A percentile compares a stretch with the other conserved stretches of the same genome.
These are phyloP conservation scores for Trichoderma atroviride DNA, from an alignment of 2,329 filamentous ascomycete genomes.

Conservation along the genomic window DNA sequence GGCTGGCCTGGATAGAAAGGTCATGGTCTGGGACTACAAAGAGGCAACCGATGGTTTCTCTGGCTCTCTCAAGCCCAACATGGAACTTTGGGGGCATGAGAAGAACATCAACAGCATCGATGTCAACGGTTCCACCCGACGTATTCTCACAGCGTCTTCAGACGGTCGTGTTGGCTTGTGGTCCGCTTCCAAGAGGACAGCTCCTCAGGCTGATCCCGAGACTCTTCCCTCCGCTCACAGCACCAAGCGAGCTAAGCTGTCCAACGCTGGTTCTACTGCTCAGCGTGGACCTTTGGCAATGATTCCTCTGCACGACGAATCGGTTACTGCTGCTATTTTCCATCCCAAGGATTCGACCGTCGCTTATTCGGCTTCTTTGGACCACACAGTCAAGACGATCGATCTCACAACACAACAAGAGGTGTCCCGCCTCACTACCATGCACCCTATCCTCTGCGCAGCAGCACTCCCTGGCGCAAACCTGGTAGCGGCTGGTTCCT, in stretches of 20 bases:
- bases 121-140: slow-evolving; percentile 71
- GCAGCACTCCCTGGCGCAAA: slow-evolving; percentile 69
- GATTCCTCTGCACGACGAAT: slow-evolving; percentile 69
- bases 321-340: slow-evolving; percentile 81
- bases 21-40: slow-evolving; percentile 87
- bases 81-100: slow-evolving; percentile 84
- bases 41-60: slow-evolving; percentile 65
- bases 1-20: slow-evolving; percentile 78
- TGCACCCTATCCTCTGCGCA: slow-evolving; percentile 80
- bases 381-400: slow-evolving; percentile 88
- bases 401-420: slow-evolving; percentile 80
- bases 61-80: slow-evolving; percentile 66
- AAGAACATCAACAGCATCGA: slow-evolving; percentile 74
- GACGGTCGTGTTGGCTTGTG: slow-evolving; percentile 88
- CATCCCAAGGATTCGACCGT: slow-evolving; percentile 83
- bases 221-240: slow-evolving; percentile 68
- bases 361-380: slow-evolving; percentile 87
- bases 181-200: slow-evolving; percentile 76
- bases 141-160: slow-evolving; percentile 81
- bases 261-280: slow-evolving; percentile 49
- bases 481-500: slow-evolving; percentile 73
- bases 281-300: slow-evolving; percentile 80
- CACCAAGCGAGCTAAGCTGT: slow-evolving; percentile 75
- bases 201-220: slow-evolving; percentile 70
- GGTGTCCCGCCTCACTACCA: slow-evolving; percentile 81